Base-by-base conservation (phyloP, 2,329 filamentous ascomycete species). In the Cladosporium sphaerospermum region DNA sequence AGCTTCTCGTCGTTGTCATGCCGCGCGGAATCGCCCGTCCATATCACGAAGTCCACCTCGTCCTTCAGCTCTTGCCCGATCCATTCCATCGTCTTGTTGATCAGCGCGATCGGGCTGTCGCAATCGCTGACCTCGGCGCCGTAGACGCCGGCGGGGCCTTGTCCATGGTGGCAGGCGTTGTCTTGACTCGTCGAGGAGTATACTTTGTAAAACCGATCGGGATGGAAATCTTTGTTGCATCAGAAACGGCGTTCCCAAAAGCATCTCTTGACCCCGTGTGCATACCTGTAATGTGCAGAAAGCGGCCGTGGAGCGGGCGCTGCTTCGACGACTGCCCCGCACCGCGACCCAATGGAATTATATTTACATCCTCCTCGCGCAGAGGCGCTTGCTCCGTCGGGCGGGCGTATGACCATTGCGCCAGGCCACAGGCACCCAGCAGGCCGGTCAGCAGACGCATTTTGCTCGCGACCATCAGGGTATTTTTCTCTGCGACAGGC, bases 21-120 rank as follows among this genome's bases (percentile, higher is more conserved):
- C n/a, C 69, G 62, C 14, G 69, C 68, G 0, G 66, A 69, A 54
- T 71, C 69, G 40, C 69, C 69, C 2, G 69, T 71, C 69, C 69
- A 71, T 45, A 71, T 60, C 14, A 71, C 64, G 50, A 71, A 71
- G 54, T 71, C 69, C 37, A 71, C 64, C 50, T 66, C 60, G 56
- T 70, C 66, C 56, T 63, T 67, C 46, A 70, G 56, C 53, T 69
- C 58, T 13, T 64, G 54, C 16, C 82, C 77, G 48, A 99, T 86
- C 92, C 92, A 99, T 64, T 84, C 79, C 65, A 97, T 89, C 0
- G 92, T 97, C 62, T 88, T 86, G 69, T 97, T 88, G 56, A 96
- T 76, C 14, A 99, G 82, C 0, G 85, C 75, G 55, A 84, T 72
- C 0, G 93, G 92, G 2, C 88, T 82, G 72, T 99, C 93, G 77